Conservation (phyloP, 805 yeast species). For the Alloascoidea hylecoeti region DNA sequence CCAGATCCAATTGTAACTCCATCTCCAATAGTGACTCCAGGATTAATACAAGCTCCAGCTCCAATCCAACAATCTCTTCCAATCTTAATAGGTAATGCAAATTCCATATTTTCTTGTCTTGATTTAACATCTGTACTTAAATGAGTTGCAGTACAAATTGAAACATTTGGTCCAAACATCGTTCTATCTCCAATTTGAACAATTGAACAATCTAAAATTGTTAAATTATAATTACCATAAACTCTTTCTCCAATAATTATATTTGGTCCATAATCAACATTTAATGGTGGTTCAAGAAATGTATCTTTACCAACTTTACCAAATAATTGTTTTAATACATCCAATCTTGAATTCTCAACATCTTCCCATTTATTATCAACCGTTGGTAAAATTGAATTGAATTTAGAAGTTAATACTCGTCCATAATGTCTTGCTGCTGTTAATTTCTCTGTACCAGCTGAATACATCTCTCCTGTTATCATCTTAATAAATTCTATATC, state of each 20-base stretch:
- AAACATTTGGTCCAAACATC: slow-evolving; percentile 48
- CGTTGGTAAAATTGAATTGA: slow-evolving; percentile 14
- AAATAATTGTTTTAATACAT: slow-evolving; percentile 24
- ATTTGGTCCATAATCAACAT: slow-evolving; percentile 57
- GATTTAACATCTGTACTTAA: slow-evolving; percentile 35
- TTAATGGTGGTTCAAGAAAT: slow-evolving; percentile 43
- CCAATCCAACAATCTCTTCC: slow-evolving; percentile 65
- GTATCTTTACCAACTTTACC: slow-evolving; percentile 29
- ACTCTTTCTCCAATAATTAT: slow-evolving; percentile 38
- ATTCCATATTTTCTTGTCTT: slow-evolving; percentile 32
- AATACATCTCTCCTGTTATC: slow-evolving; percentile 37
- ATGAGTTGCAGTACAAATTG: slow-evolving; percentile 50
- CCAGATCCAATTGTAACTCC: slow-evolving; percentile 56
- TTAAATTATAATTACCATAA: slow-evolving; percentile 39
- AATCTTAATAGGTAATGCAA: slow-evolving; percentile 39
- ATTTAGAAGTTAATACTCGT: slow-evolving; percentile 15
- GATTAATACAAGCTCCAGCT: slow-evolving; percentile 34
- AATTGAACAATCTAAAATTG: slow-evolving; percentile 43
- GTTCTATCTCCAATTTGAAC: slow-evolving; percentile 48
- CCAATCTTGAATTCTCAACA: slow-evolving; percentile 21
- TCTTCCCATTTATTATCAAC: slow-evolving; percentile 15
- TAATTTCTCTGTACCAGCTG: slow-evolving; percentile 16
- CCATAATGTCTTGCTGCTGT: slow-evolving; percentile 13
- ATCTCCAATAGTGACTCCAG: slow-evolving; percentile 56
- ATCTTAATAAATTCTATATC: slow-evolving; percentile 31